These are phyloP conservation scores for Pelargonium fulgidum DNA, from an alignment of 441 rosid species.

Conservation along the genomic window DNA sequence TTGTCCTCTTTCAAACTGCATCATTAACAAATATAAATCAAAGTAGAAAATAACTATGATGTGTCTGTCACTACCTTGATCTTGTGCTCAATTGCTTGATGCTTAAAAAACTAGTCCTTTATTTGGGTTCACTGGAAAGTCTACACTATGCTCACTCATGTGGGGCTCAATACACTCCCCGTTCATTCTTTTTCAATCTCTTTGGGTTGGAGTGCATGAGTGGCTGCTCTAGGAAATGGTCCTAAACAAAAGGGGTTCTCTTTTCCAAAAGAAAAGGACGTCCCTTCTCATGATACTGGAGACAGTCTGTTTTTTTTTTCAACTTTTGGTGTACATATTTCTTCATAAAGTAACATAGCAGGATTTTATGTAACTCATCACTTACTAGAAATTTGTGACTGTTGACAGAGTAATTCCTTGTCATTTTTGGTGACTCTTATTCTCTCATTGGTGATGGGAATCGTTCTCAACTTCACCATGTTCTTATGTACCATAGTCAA, in stretches of 20 bases:
- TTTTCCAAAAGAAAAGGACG: too few species aligned
- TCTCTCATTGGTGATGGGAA: slow-evolving; percentile 85
- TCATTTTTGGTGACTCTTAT: slow-evolving; percentile 59
- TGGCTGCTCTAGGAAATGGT: too few species aligned
- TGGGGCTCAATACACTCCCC: not conserved
- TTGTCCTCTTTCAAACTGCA: not conserved
- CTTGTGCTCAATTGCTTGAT: not conserved
- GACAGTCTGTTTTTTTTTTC: not conserved
- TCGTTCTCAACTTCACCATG: slow-evolving; percentile 91
- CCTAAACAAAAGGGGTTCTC: too few species aligned
- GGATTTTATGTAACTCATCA: not conserved
- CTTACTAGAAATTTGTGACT: slow-evolving; percentile 20
- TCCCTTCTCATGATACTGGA: not conserved
- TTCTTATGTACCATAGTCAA: slow-evolving; percentile 93
- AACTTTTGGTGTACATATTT: not conserved
- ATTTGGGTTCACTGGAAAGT: not conserved
- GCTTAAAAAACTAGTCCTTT: not conserved
- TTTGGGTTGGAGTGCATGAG: too few species aligned
- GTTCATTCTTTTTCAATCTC: too few species aligned
- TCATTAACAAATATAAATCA: too few species aligned
- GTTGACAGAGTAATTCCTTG: slow-evolving; percentile 63
- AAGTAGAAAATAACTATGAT: not conserved
- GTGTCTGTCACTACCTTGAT: not conserved
- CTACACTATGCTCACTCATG: not conserved
- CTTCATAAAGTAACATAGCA: not conserved